A percentile compares a stretch with the other conserved stretches of the same genome.
Evolutionary conservation across 1,139 yeast genomes (phyloP).

Genomic region (Nakaseomyces delphensis): DNA sequence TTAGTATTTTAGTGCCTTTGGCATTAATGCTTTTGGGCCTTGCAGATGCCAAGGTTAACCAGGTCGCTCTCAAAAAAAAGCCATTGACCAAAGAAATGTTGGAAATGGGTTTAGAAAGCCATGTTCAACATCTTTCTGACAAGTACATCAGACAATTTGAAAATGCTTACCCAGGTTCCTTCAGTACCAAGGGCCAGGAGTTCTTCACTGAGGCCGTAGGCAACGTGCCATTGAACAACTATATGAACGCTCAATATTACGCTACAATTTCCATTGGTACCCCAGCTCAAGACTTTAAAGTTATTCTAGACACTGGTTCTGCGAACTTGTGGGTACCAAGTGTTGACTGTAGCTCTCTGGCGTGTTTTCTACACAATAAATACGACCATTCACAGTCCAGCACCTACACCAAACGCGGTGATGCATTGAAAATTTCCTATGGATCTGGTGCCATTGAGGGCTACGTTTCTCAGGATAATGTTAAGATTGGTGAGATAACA

Average conservation of each 20-base stretch:
- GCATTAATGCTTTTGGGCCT: slow-evolving; percentile 45
- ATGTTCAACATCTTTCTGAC: slow-evolving; percentile 59
- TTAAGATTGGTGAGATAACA: slow-evolving; percentile 71
- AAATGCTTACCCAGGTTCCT: slow-evolving; percentile 35
- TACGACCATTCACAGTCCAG: slow-evolving; percentile 76
- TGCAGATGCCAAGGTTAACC: slow-evolving; percentile 45
- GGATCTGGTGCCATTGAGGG: slow-evolving; percentile 94
- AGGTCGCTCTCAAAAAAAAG: slow-evolving; percentile 55
- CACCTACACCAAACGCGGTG: slow-evolving; percentile 76
- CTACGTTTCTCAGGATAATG: slow-evolving; percentile 73
- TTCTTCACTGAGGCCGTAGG: slow-evolving; percentile 35
- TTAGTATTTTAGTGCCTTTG: slow-evolving; percentile 66
- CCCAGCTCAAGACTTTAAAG: slow-evolving; percentile 87
- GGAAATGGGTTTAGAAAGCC: slow-evolving; percentile 52
- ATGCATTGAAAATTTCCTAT: slow-evolving; percentile 74
- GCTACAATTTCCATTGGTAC: slow-evolving; percentile 86
- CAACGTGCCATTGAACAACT: slow-evolving; percentile 80
- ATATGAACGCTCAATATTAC: slow-evolving; percentile 88
- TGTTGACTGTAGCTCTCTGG: slow-evolving; percentile 78
- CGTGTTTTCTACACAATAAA: slow-evolving; percentile 87
- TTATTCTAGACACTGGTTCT: slow-evolving; percentile 88
- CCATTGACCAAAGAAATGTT: slow-evolving; percentile 54
- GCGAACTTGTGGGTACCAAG: slow-evolving; percentile 97
- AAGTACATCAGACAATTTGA: slow-evolving; percentile 58
- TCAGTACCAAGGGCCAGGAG: slow-evolving; percentile 22